Evolutionary conservation across 1,139 yeast genomes (phyloP).

Genomic region (Yamadazyma diospyri): DNA sequence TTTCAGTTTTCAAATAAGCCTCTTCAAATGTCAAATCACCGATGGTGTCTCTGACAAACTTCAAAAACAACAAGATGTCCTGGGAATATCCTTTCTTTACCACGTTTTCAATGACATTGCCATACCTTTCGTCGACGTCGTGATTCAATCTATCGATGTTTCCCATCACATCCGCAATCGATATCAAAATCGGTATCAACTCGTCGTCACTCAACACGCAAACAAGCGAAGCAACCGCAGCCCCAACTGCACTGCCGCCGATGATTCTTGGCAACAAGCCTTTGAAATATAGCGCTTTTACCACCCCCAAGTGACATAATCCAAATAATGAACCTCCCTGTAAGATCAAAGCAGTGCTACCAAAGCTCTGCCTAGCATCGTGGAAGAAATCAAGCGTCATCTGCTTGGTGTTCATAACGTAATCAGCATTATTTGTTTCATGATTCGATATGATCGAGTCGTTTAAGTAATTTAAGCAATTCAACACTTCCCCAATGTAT

Average conservation of each 20-base stretch:
- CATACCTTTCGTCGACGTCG: slow-evolving; percentile 63
- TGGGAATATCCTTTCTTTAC: slow-evolving; percentile 77
- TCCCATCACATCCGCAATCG: slow-evolving; percentile 51
- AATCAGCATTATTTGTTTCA: slow-evolving; percentile 28
- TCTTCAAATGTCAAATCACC: slow-evolving; percentile 91
- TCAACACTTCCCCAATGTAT: slow-evolving; percentile 71
- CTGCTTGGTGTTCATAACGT: slow-evolving; percentile 50
- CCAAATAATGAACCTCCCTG: slow-evolving; percentile 97
- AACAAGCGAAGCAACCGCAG: slow-evolving; percentile 83
- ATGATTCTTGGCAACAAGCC: slow-evolving; percentile 79
- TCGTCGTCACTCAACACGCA: slow-evolving; percentile 65
- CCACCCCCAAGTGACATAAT: slow-evolving; percentile 88
- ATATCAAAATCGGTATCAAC: slow-evolving; percentile 44
- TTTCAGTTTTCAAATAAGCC: slow-evolving; percentile 81
- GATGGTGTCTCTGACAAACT: slow-evolving; percentile 71
- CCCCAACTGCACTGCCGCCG: slow-evolving; percentile 94
- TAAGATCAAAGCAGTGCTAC: slow-evolving; percentile 81
- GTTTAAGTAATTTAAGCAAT: slow-evolving; percentile 57
- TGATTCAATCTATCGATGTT: slow-evolving; percentile 43
- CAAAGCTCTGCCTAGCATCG: slow-evolving; percentile 86
- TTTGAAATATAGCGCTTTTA: slow-evolving; percentile 70
- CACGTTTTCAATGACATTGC: slow-evolving; percentile 65
- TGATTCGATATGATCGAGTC: slow-evolving; percentile 27
- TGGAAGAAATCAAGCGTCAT: slow-evolving; percentile 80
- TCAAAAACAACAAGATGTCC: slow-evolving; percentile 74